These are phyloP conservation scores for Sutorius australiensis DNA, from an alignment of 768 basidiomycete genomes.

Conservation along the genomic window DNA sequence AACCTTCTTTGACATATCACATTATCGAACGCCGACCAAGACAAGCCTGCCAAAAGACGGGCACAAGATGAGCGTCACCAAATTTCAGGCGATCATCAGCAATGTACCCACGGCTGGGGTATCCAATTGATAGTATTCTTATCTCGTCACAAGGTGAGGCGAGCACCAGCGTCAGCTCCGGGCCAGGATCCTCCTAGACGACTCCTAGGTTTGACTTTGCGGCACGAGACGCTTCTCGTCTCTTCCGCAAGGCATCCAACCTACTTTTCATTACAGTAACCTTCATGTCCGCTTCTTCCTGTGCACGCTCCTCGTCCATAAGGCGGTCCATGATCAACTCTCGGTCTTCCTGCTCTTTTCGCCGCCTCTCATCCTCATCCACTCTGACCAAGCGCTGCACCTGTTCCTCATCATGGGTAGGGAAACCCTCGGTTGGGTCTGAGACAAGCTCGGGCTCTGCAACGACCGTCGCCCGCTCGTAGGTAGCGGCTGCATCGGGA, in stretches of 20 bases:
- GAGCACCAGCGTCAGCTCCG: neutral
- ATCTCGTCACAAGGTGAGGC: neutral
- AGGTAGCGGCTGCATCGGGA: constrained; percentile 45
- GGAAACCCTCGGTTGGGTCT: constrained; percentile 48
- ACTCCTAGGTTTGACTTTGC: constrained; percentile 17
- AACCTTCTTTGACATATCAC: too few relatives aligned
- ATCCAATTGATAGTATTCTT: neutral
- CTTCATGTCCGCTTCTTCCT: constrained; percentile 83
- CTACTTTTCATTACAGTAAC: constrained; percentile 62
- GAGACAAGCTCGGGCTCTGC: constrained; percentile 62
- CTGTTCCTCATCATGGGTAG: constrained; percentile 29
- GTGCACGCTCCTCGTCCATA: constrained; percentile 78
- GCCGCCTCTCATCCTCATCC: constrained; percentile 39
- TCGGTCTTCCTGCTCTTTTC: constrained; percentile 65
- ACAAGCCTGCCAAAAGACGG: too few relatives aligned
- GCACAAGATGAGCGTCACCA: neutral
- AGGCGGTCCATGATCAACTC: constrained; percentile 85
- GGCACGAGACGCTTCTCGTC: constrained; percentile 36
- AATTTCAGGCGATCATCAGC: neutral
- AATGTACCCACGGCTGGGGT: neutral
- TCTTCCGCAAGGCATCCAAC: constrained; percentile 55
- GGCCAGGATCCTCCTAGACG: constrained; percentile 3
- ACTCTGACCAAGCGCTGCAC: constrained; percentile 11
- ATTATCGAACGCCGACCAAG: too few relatives aligned
- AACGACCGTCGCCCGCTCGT: constrained; percentile 64